phyloP scores from a whole-genome alignment of 768 basidiomycete genomes.

The Panaeolus papilionaceus region DNA sequence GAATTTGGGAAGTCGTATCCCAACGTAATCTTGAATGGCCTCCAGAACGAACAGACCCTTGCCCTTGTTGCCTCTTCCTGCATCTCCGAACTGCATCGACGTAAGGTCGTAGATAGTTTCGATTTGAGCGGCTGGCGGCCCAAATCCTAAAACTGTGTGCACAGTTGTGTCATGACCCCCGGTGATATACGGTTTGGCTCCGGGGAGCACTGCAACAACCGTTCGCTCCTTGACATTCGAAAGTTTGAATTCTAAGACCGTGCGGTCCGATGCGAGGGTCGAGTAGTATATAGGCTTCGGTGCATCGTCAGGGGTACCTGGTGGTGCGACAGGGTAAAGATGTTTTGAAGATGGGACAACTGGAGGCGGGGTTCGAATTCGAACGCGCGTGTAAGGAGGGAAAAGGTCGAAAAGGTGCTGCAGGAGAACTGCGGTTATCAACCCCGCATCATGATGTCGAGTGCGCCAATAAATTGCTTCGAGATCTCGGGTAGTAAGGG shows the following conservation, averaged over 20 bases:
- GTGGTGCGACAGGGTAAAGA: neutral
- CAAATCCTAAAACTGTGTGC: constrained; percentile 30
- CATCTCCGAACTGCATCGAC: constrained; percentile 32
- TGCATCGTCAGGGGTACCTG: constrained; percentile 7
- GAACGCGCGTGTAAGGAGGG: constrained; percentile 23
- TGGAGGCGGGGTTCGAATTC: constrained; percentile 24
- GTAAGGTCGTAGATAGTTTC: constrained; percentile 28
- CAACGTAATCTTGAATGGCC: constrained; percentile 22
- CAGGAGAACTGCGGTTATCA: constrained; percentile 23
- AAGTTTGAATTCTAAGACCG: constrained; percentile 28
- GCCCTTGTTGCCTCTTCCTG: constrained; percentile 30
- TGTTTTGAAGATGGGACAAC: neutral
- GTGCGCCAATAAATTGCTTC: constrained; percentile 32
- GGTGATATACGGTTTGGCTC: constrained; percentile 24
- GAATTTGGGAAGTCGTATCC: constrained; percentile 23
- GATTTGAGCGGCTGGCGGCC: constrained; percentile 21
- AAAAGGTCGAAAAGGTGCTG: constrained; percentile 33
- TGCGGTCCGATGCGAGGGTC: constrained; percentile 19
- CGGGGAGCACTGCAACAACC: constrained; percentile 22
- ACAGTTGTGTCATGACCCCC: constrained; percentile 19
- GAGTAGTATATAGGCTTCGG: constrained; percentile 22
- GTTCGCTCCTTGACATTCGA: constrained; percentile 19
- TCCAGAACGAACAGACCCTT: constrained; percentile 32
- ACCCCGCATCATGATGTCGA: constrained; percentile 31
- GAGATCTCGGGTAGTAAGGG: constrained; percentile 25